These are phyloP conservation scores for Aspergillus neotritici DNA, from an alignment of 2,329 filamentous ascomycete genomes.

Conservation along the genomic window DNA sequence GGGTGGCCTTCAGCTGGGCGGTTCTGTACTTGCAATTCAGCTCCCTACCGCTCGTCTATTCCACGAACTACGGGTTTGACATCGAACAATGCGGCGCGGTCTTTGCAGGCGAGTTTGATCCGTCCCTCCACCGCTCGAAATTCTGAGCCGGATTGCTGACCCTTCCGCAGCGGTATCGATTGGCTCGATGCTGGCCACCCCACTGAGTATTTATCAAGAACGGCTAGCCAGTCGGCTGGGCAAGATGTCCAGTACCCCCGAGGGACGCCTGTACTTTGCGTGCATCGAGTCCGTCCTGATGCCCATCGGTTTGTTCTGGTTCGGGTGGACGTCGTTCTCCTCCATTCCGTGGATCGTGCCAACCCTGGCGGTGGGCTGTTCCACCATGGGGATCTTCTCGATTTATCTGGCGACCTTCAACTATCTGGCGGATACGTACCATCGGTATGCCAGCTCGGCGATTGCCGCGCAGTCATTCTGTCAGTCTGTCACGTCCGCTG, in stretches of 20 bases:
- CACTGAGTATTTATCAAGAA: slow-evolving; percentile 65
- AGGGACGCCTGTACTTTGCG: slow-evolving; percentile 72
- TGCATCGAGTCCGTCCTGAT: slow-evolving; percentile 68
- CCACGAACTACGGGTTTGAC: slow-evolving; percentile 60
- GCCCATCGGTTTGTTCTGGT: slow-evolving; percentile 71
- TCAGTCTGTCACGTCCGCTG: slow-evolving; percentile 6
- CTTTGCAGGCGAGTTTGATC: slow-evolving; percentile 47
- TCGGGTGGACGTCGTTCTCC: slow-evolving; percentile 61
- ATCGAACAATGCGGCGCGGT: slow-evolving; percentile 61
- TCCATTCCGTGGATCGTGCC: slow-evolving; percentile 65
- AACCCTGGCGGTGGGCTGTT: slow-evolving; percentile 60
- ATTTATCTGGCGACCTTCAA: slow-evolving; percentile 85
- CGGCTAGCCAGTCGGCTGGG: slow-evolving; percentile 51
- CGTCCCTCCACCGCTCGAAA: neutral
- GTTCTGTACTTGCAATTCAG: slow-evolving; percentile 75
- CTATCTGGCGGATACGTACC: slow-evolving; percentile 81
- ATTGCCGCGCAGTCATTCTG: slow-evolving; percentile 78
- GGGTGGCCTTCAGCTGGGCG: slow-evolving; percentile 81
- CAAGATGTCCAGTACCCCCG: slow-evolving; percentile 51
- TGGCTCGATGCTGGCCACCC: slow-evolving; percentile 58
- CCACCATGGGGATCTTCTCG: slow-evolving; percentile 76
- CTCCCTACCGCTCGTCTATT: slow-evolving; percentile 70
- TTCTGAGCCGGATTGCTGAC: neutral
- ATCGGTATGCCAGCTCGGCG: slow-evolving; percentile 73
- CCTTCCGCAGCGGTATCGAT: slow-evolving; percentile 55